A percentile compares a stretch with the other conserved stretches of the same genome.
Evolutionary conservation across 371 early-diverging fungal species (phyloP).

Genomic region (Quaeritorhiza haematococci): DNA sequence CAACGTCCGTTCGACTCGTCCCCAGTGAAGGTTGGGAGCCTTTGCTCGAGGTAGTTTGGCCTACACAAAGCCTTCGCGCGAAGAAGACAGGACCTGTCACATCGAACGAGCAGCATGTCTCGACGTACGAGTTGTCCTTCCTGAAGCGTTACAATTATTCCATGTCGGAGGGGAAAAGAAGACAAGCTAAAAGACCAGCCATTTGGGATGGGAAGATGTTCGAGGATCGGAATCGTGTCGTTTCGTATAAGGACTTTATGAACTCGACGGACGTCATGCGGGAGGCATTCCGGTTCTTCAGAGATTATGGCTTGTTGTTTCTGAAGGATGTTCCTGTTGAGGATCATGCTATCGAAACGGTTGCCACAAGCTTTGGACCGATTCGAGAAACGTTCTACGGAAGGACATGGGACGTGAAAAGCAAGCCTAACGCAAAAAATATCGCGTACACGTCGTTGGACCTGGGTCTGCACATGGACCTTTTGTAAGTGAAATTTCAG

Average conservation of each 20-base stretch:
- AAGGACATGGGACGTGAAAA: conserved; percentile 75
- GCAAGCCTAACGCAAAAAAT: conserved; percentile 71
- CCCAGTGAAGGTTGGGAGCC: conserved; percentile 11
- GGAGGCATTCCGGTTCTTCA: conserved; percentile 52
- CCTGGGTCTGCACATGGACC: conserved; percentile 88
- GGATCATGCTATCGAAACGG: conserved; percentile 43
- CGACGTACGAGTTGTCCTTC: neutral
- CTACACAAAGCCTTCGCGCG: neutral
- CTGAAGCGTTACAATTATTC: conserved; percentile 7
- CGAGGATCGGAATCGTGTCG: conserved; percentile 40
- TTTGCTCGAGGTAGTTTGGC: conserved; percentile 2
- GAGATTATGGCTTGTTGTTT: conserved; percentile 69
- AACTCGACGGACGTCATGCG: conserved; percentile 53
- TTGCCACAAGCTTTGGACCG: conserved; percentile 71
- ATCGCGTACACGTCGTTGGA: conserved; percentile 83
- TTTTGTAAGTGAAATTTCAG: conserved; percentile 80
- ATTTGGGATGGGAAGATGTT: conserved; percentile 46
- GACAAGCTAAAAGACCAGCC: conserved; percentile 30
- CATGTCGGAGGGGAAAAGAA: conserved; percentile 8
- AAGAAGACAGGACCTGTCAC: neutral
- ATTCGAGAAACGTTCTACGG: conserved; percentile 82
- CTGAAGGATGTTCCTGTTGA: conserved; percentile 62
- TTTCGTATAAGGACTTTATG: conserved; percentile 63
- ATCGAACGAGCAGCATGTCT: neutral
- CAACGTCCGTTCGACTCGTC: conserved; percentile 2